These are phyloP conservation scores for Boletus edulis DNA, from an alignment of 768 basidiomycete genomes.

Conservation along the genomic window DNA sequence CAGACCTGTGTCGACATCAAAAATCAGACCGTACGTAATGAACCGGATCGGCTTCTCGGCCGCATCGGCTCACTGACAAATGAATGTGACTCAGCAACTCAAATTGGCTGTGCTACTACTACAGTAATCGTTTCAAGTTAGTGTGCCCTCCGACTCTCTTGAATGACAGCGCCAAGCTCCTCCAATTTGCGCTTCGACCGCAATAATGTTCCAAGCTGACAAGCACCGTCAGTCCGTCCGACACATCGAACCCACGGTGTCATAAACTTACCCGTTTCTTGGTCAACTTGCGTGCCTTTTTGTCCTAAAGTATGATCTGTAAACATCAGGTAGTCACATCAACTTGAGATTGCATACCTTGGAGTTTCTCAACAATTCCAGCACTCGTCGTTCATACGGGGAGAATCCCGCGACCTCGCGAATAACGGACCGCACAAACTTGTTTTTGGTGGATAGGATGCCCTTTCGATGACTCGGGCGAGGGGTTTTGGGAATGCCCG, in stretches of 20 bases:
- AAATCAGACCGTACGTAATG: conserved; percentile 26
- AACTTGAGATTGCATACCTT: conserved; percentile 54
- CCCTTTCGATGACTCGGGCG: conserved; percentile 94
- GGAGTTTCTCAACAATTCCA: conserved; percentile 98
- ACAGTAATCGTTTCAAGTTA: conserved; percentile 13
- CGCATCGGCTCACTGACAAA: neutral
- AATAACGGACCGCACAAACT: conserved; percentile 90
- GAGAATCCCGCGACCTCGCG: conserved; percentile 98
- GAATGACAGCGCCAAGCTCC: conserved; percentile 89
- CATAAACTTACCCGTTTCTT: conserved; percentile 90
- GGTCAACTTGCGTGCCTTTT: conserved; percentile 98
- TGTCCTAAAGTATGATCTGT: conserved; percentile 59
- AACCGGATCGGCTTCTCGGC: conserved; percentile 22
- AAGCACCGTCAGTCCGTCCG: neutral
- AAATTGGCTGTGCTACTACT: too few relatives aligned
- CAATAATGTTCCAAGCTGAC: conserved; percentile 93
- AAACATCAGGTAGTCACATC: neutral
- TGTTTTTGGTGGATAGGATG: conserved; percentile 81
- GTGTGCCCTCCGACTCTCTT: conserved; percentile 83
- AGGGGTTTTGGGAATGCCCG: conserved; percentile 67
- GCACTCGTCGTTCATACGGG: conserved; percentile 94
- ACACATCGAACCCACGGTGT: neutral
- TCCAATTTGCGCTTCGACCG: conserved; percentile 99
- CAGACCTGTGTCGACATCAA: conserved; percentile 7
- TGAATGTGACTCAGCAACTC: conserved; percentile 13